phyloP scores from a whole-genome alignment of 805 yeast species.

The Zygoascus flipseniorum region DNA sequence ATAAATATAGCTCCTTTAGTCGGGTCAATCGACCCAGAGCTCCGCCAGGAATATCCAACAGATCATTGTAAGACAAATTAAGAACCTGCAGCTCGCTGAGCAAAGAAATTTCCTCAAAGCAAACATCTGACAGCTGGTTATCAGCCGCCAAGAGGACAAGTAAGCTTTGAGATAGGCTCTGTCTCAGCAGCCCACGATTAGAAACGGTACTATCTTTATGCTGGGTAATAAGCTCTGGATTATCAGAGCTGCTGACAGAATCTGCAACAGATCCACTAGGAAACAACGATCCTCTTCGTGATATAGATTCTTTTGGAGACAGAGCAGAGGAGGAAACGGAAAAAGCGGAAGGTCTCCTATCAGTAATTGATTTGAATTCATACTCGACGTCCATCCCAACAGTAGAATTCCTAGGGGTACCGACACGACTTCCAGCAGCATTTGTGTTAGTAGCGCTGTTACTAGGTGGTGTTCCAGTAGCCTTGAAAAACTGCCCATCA shows the following conservation, averaged over 20 bases:
- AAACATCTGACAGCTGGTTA: constrained; percentile 71
- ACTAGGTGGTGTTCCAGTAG: neutral
- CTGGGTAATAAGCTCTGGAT: neutral
- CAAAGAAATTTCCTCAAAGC: constrained; percentile 57
- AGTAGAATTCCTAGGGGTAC: neutral
- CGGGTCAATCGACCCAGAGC: constrained; percentile 47
- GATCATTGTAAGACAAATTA: constrained; percentile 76
- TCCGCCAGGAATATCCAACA: constrained; percentile 76
- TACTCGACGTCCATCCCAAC: constrained; percentile 11
- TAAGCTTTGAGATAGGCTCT: constrained; percentile 40
- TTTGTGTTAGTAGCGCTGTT: neutral
- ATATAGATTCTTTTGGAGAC: constrained; percentile 12
- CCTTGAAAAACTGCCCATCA: constrained; percentile 5
- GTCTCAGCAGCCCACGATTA: constrained; percentile 5
- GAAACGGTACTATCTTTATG: constrained; percentile 9
- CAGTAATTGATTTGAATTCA: constrained; percentile 6
- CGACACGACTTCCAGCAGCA: neutral
- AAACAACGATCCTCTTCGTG: constrained; percentile 12
- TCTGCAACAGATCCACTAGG: constrained; percentile 1
- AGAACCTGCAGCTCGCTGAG: constrained; percentile 51
- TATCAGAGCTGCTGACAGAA: neutral
- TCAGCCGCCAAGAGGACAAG: constrained; percentile 63
- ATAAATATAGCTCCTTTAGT: constrained; percentile 59
- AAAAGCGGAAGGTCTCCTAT: constrained; percentile 10
- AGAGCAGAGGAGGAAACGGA: constrained; percentile 11